Evolutionary conservation across 129 eudicot species (phyloP).

Genomic region (Escallonia herrerae): DNA sequence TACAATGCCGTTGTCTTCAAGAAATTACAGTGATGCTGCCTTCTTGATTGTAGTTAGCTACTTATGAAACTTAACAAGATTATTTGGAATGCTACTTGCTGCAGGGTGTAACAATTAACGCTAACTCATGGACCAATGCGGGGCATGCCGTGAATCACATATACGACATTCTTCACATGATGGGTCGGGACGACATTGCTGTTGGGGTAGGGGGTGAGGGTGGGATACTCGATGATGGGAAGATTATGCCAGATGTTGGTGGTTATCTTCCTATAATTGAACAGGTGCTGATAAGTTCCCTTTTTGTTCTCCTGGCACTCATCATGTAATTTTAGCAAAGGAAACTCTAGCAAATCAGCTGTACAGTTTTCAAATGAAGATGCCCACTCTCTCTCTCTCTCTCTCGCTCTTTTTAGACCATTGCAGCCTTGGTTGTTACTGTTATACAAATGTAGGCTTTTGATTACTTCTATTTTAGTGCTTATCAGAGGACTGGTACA

Average conservation of each 20-base stretch:
- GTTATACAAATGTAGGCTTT: too few species aligned
- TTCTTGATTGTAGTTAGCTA: neutral
- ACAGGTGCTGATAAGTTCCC: constrained; percentile 38
- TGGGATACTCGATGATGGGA: constrained; percentile 67
- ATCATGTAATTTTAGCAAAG: too few species aligned
- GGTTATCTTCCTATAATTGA: constrained; percentile 84
- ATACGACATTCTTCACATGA: constrained; percentile 83
- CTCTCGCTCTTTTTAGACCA: too few species aligned
- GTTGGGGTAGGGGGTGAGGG: constrained; percentile 97
- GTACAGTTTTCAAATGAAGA: too few species aligned
- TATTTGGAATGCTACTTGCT: constrained; percentile 9
- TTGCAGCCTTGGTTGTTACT: too few species aligned
- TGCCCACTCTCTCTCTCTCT: too few species aligned
- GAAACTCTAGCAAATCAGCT: too few species aligned
- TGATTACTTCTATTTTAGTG: neutral
- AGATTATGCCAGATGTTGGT: constrained; percentile 69
- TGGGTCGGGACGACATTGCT: constrained; percentile 70
- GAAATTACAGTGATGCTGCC: neutral
- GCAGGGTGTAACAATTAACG: constrained; percentile 68
- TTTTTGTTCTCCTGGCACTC: too few species aligned
- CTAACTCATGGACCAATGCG: constrained; percentile 76
- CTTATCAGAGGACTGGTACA: constrained; percentile 52
- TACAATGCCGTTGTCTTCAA: neutral
- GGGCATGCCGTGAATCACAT: constrained; percentile 89
- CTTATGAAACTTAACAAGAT: neutral